phyloP scores from a whole-genome alignment of 106 monocot species.

The Phalaenopsis aphrodite region DNA sequence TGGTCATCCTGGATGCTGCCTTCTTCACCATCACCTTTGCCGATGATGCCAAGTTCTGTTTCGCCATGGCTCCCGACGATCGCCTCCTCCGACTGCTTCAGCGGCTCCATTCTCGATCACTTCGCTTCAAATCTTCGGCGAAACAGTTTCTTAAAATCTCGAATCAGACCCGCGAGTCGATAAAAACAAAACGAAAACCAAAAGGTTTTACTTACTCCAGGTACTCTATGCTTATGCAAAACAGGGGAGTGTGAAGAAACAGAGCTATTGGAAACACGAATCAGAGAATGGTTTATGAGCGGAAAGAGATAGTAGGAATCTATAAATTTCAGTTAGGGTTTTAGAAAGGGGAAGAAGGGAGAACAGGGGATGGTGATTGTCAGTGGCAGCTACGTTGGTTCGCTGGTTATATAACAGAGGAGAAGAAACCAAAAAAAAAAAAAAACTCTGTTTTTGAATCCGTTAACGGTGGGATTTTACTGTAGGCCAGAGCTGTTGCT shows the following conservation, averaged over 20 bases:
- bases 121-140: background rate
- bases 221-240: background rate
- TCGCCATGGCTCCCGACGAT: constrained; percentile 29
- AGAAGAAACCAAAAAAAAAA: background rate
- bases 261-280: no score
- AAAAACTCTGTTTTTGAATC: background rate
- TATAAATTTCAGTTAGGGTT: background rate
- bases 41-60: constrained; percentile 13
- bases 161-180: background rate
- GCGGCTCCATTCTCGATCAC: background rate
- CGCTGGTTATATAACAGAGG: background rate
- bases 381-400: background rate
- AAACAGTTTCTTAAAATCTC: background rate
- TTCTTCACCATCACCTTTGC: background rate
- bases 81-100: constrained; percentile 21
- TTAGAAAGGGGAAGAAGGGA: background rate
- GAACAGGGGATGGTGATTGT: background rate
- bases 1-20: background rate
- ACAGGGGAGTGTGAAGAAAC: background rate
- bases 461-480: background rate
- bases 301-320: background rate
- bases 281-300: no score
- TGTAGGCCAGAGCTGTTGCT: background rate
- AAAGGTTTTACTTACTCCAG: no score
- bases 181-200: no score